Conservation (phyloP, 129 eudicot species). For the Flaveria ramosissima region DNA sequence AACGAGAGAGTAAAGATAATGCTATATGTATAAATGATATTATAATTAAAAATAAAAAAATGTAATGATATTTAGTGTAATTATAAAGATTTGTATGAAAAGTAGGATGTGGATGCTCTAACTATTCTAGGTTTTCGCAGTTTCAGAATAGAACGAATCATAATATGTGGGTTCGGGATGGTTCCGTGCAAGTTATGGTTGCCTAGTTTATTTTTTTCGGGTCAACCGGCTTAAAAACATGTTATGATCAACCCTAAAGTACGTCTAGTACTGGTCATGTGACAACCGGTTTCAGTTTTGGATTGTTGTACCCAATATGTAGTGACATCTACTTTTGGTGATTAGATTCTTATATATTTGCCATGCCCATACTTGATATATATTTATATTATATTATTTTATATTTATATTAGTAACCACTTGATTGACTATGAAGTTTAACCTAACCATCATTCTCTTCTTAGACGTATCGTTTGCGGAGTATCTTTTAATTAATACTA, state of each 20-base stretch:
- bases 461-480: background rate
- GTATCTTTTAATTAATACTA: background rate
- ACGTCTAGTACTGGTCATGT: background rate
- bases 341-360: constrained; percentile 1
- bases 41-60: no score
- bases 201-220: background rate
- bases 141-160: background rate
- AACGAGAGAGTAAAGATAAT: no score
- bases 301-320: no score
- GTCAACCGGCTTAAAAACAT: background rate
- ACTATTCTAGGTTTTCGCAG: no score
- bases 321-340: background rate
- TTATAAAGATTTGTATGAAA: no score
- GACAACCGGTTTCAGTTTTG: no score
- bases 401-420: constrained; percentile 7
- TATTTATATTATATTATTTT: background rate
- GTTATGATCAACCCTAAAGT: background rate
- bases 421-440: constrained; percentile 29
- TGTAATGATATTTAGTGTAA: no score
- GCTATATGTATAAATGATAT: no score
- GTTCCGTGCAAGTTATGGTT: no score
- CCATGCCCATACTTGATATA: background rate
- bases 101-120: no score
- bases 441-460: constrained; percentile 34
- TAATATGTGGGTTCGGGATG: no score